Evolutionary conservation across 2,329 filamentous ascomycete species (phyloP).

Genomic region (Aspergillus japonicus): DNA sequence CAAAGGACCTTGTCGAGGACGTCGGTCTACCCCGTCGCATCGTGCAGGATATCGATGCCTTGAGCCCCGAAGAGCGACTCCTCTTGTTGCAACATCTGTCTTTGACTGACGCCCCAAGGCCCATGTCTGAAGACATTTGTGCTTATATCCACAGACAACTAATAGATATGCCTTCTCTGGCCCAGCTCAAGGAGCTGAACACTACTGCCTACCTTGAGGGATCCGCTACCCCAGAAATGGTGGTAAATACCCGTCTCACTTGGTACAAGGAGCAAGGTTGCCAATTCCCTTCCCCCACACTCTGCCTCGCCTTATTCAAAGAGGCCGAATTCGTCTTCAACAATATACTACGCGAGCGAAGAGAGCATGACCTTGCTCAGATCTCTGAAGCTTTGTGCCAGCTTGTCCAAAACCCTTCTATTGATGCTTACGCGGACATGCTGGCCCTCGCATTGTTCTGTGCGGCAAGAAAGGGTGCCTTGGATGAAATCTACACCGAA

Average conservation of each 20-base stretch:
- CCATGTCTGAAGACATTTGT: slow-evolving; percentile 31
- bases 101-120: slow-evolving; percentile 29
- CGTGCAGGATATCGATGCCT: slow-evolving; percentile 42
- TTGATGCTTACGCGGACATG: slow-evolving; percentile 54
- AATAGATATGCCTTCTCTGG: slow-evolving; percentile 39
- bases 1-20: slow-evolving; percentile 28
- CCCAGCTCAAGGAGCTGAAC: slow-evolving; percentile 41
- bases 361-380: slow-evolving; percentile 35
- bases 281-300: slow-evolving; percentile 32
- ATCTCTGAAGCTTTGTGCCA: slow-evolving; percentile 41
- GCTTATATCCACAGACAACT: slow-evolving; percentile 36
- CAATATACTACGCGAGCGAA: slow-evolving; percentile 28
- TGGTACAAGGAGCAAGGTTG: slow-evolving; percentile 46
- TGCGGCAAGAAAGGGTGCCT: slow-evolving; percentile 54
- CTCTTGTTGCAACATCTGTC: slow-evolving; percentile 40
- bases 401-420: slow-evolving; percentile 29
- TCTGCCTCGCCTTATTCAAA: slow-evolving; percentile 40
- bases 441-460: slow-evolving; percentile 59
- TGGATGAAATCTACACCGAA: slow-evolving; percentile 64
- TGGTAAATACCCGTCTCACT: slow-evolving; percentile 41
- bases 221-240: slow-evolving; percentile 32
- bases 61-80: slow-evolving; percentile 45
- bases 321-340: slow-evolving; percentile 35
- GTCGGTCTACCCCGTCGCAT: slow-evolving; percentile 39
- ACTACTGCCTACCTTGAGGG: slow-evolving; percentile 44